Conservation (phyloP, 208 protist genomes). For the Trypanosoma avium region DNA sequence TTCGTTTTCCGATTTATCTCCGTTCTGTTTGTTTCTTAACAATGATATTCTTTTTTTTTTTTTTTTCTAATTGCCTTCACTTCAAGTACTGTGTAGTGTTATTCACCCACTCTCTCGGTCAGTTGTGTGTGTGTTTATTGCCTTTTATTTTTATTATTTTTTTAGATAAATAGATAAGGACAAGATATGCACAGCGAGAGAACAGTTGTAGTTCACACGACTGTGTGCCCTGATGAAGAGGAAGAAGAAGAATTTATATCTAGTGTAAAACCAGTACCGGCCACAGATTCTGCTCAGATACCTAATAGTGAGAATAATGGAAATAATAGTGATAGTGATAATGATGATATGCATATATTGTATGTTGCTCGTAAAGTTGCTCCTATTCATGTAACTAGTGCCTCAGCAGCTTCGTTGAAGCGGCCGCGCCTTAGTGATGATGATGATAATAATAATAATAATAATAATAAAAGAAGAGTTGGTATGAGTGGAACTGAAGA, state of each 20-base stretch:
- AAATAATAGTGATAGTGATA: slow-evolving; percentile 2
- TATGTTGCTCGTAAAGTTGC: slow-evolving; percentile 31
- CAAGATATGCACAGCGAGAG: slow-evolving; percentile 10
- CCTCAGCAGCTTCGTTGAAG: slow-evolving; percentile 7
- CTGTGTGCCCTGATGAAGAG: slow-evolving; percentile 33
- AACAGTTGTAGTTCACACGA: slow-evolving; percentile 26
- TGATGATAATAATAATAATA: neutral
- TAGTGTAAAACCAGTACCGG: neutral
- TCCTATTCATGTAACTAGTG: neutral
- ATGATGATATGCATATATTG: slow-evolving; percentile 42
- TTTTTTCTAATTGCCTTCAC: neutral
- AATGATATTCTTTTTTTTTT: neutral
- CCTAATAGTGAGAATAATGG: neutral
- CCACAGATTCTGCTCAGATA: neutral
- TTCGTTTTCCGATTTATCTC: neutral
- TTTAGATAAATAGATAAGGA: neutral
- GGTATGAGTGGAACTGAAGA: too few relatives aligned
- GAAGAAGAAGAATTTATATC: slow-evolving; percentile 4
- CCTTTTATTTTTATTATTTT: slow-evolving; percentile 5
- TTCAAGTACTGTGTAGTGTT: too few relatives aligned
- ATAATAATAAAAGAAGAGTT: slow-evolving; percentile 19
- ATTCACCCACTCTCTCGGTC: too few relatives aligned
- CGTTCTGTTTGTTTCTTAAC: neutral
- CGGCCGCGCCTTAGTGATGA: slow-evolving; percentile 14
- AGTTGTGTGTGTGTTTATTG: slow-evolving; percentile 13